These are phyloP conservation scores for Zasmidium angulare DNA, from an alignment of 2,329 filamentous ascomycete species.

Conservation along the genomic window DNA sequence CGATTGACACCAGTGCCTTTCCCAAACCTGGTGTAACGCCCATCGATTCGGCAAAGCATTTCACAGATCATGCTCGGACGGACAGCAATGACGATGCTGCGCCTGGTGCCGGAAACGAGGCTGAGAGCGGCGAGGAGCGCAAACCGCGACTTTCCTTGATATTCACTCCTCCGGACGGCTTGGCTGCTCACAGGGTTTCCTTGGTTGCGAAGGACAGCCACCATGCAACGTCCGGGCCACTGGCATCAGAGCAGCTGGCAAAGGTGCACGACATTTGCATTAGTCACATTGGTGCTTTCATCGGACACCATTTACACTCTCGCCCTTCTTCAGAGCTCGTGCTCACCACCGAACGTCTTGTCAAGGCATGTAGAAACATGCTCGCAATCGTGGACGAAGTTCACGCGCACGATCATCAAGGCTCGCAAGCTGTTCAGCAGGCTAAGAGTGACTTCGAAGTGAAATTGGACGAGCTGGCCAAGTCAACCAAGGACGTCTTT, in stretches of 20 bases:
- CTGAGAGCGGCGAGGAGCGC: background rate
- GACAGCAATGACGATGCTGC: constrained; percentile 3
- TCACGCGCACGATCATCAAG: constrained; percentile 71
- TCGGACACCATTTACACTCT: constrained; percentile 91
- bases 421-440: constrained; percentile 64
- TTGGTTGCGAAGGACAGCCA: constrained; percentile 24
- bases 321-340: constrained; percentile 82
- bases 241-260: constrained; percentile 81
- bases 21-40: constrained; percentile 4
- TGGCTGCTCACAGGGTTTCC: constrained; percentile 33
- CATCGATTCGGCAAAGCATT: constrained; percentile 24
- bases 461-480: constrained; percentile 75
- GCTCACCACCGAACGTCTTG: constrained; percentile 77
- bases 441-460: constrained; percentile 76
- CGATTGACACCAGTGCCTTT: constrained; percentile 16
- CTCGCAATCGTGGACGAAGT: constrained; percentile 79
- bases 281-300: constrained; percentile 87
- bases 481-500: constrained; percentile 77
- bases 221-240: constrained; percentile 50
- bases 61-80: constrained; percentile 9
- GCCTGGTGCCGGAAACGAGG: constrained; percentile 5
- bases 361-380: constrained; percentile 75
- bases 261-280: constrained; percentile 83
- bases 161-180: constrained; percentile 20
- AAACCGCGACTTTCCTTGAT: constrained; percentile 14